phyloP scores from a whole-genome alignment of 2,329 filamentous ascomycete genomes.

The Teratosphaeria destructans region DNA sequence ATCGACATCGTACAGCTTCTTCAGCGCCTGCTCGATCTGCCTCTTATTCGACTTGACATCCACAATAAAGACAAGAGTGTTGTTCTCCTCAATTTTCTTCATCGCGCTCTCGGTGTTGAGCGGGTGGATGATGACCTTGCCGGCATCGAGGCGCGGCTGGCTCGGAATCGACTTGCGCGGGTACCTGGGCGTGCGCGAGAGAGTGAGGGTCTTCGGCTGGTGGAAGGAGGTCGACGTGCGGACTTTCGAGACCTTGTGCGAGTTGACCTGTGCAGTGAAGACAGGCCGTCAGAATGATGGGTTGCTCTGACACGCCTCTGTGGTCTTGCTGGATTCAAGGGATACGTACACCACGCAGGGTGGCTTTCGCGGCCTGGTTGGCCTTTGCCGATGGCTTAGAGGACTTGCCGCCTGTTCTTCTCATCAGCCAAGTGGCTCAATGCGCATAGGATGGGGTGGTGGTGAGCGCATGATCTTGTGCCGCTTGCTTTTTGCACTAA shows the following conservation, averaged over 20 bases:
- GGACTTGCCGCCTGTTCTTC: constrained; percentile 27
- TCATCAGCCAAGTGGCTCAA: constrained; percentile 16
- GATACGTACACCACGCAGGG: constrained; percentile 81
- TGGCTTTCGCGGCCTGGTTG: constrained; percentile 87
- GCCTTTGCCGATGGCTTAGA: constrained; percentile 66
- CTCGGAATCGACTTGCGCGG: constrained; percentile 90
- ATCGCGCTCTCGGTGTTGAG: constrained; percentile 99
- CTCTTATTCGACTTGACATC: constrained; percentile 87
- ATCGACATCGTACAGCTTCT: constrained; percentile 99
- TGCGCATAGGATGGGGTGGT: constrained; percentile 1
- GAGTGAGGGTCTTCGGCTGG: constrained; percentile 88
- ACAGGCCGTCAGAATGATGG: constrained; percentile 43
- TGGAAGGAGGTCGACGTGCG: constrained; percentile 92
- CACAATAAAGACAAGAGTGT: constrained; percentile 59
- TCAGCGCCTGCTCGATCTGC: constrained; percentile 95
- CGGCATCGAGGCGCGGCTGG: constrained; percentile 84
- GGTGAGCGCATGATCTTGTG: not conserved
- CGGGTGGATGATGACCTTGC: constrained; percentile 96
- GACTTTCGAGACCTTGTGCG: constrained; percentile 88
- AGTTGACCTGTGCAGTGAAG: constrained; percentile 46
- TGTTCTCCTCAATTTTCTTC: constrained; percentile 99
- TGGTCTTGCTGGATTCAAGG: constrained; percentile 17
- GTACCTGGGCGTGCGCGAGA: constrained; percentile 89
- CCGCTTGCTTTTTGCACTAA: constrained; percentile 8
- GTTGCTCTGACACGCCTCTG: constrained; percentile 40